phyloP scores from a whole-genome alignment of 2,329 filamentous ascomycete genomes.

The Trichophyton schoenleinii region DNA sequence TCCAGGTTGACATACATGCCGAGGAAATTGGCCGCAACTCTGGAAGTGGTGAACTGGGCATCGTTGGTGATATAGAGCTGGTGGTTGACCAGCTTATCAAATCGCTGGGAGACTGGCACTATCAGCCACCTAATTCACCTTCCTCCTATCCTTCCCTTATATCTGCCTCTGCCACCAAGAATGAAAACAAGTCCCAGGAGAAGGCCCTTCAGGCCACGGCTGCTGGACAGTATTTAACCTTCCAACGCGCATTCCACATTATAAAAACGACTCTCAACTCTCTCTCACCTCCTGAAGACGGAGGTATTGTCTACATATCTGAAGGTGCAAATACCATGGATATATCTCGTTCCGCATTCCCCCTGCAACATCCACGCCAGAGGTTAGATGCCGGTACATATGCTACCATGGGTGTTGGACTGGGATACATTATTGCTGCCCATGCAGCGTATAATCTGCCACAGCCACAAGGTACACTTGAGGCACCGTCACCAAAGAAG shows the following conservation, averaged over 20 bases:
- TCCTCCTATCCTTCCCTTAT: conserved; percentile 22
- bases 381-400: conserved; percentile 47
- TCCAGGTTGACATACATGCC: conserved; percentile 43
- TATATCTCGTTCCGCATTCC: conserved; percentile 44
- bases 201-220: conserved; percentile 29
- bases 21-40: conserved; percentile 44
- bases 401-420: conserved; percentile 47
- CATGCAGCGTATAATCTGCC: conserved; percentile 43
- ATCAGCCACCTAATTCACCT: conserved; percentile 26
- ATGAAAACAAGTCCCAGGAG: conserved; percentile 35
- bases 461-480: conserved; percentile 11
- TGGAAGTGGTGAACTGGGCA: conserved; percentile 36
- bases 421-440: conserved; percentile 46
- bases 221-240: conserved; percentile 33
- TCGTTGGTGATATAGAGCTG: conserved; percentile 41
- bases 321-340: conserved; percentile 52
- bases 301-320: conserved; percentile 43
- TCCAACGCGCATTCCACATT: conserved; percentile 40
- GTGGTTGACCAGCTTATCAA: conserved; percentile 36
- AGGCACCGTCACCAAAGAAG: conserved; percentile 36
- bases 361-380: conserved; percentile 42
- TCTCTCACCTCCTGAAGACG: conserved; percentile 34
- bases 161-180: conserved; percentile 29
- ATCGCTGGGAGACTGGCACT: conserved; percentile 36
- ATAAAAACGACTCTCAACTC: conserved; percentile 40